Conservation (phyloP, 1,284 basidiomycete species). For the Trichosporon asahii region DNA sequence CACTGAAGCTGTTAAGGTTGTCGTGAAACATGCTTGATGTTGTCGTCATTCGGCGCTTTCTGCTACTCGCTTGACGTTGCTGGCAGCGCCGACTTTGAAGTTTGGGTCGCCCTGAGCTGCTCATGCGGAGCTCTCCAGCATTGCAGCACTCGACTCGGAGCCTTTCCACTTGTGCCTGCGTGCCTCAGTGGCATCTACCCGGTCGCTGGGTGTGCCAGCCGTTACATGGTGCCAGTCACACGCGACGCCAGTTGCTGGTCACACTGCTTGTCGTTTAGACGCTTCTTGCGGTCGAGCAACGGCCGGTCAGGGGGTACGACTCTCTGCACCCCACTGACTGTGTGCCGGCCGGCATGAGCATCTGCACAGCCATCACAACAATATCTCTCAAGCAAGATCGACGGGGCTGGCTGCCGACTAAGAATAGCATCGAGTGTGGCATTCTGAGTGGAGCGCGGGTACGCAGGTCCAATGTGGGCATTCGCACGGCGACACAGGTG, state of each 20-base stretch:
- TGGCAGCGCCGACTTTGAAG: background rate
- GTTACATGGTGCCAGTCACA: background rate
- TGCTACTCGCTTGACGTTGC: background rate
- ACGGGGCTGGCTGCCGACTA: background rate
- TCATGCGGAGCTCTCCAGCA: background rate
- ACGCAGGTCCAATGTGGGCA: background rate
- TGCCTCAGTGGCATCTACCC: background rate
- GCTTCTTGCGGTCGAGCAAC: background rate
- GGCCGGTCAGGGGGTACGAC: background rate
- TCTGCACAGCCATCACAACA: background rate
- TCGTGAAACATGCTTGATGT: background rate
- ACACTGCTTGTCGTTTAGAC: background rate
- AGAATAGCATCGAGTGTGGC: background rate
- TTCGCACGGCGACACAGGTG: too few species aligned
- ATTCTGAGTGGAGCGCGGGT: background rate
- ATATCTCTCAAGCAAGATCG: background rate
- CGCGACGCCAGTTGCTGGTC: background rate
- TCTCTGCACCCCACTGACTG: background rate
- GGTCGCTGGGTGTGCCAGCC: background rate
- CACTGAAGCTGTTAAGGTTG: background rate
- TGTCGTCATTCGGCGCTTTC: background rate
- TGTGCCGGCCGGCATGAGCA: background rate
- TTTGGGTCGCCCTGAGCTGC: background rate
- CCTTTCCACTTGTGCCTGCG: background rate
- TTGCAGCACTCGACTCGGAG: background rate